Evolutionary conservation across 805 yeast genomes (phyloP).

Genomic region (Brettanomyces sp.): DNA sequence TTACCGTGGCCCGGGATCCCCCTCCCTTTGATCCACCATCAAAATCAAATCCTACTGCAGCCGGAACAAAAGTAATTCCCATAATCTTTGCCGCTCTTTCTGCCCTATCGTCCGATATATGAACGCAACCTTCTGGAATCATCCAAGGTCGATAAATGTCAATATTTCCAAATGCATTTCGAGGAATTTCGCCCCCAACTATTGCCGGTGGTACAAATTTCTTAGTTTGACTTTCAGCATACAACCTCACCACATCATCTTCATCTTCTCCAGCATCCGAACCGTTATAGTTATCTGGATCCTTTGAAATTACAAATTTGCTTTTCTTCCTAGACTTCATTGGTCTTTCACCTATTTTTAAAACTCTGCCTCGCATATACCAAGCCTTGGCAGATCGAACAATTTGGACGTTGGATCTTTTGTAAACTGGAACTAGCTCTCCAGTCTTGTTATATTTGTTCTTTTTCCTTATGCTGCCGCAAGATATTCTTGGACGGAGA

Average conservation of each 20-base stretch:
- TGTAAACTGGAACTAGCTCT: conserved; percentile 50
- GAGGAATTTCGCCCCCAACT: conserved; percentile 57
- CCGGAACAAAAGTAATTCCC: conserved; percentile 74
- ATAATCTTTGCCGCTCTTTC: conserved; percentile 64
- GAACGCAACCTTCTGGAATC: conserved; percentile 75
- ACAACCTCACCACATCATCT: conserved; percentile 51
- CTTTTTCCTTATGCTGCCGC: conserved; percentile 57
- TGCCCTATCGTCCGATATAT: conserved; percentile 45
- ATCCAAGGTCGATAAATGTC: conserved; percentile 70
- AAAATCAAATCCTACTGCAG: conserved; percentile 82
- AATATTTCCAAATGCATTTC: conserved; percentile 74
- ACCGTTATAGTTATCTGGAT: conserved; percentile 19
- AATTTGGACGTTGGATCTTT: conserved; percentile 50
- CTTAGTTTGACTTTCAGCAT: conserved; percentile 73
- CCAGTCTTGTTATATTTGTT: conserved; percentile 28
- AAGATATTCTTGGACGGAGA: conserved; percentile 53
- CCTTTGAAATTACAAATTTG: conserved; percentile 10
- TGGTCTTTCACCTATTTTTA: conserved; percentile 65
- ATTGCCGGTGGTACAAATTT: conserved; percentile 57
- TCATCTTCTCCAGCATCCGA: conserved; percentile 35
- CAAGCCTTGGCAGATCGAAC: conserved; percentile 75
- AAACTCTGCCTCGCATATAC: conserved; percentile 71
- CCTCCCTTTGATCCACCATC: conserved; percentile 27
- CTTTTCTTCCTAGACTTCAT: conserved; percentile 33
- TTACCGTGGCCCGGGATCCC: conserved; percentile 43